These are phyloP conservation scores for Pestalotiopsis sp. DNA, from an alignment of 2,329 filamentous ascomycete species.

Conservation along the genomic window DNA sequence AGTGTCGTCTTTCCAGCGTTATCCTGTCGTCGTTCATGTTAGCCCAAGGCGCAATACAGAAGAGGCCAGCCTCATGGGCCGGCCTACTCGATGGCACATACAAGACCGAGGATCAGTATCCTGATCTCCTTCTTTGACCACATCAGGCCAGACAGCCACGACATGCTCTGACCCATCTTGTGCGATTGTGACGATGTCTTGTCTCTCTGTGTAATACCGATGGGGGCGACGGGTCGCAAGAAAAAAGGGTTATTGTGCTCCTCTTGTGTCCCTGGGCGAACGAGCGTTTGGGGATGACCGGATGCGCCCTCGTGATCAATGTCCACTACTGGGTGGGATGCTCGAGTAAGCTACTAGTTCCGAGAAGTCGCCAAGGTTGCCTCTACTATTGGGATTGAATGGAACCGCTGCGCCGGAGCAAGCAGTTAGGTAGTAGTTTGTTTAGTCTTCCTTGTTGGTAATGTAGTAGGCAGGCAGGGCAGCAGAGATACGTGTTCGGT, in stretches of 20 bases:
- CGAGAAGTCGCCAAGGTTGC: slow-evolving; percentile 9
- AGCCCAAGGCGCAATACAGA: slow-evolving; percentile 5
- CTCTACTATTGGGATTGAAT: not conserved
- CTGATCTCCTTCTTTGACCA: slow-evolving; percentile 98
- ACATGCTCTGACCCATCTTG: slow-evolving; percentile 67
- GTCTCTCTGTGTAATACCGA: not conserved
- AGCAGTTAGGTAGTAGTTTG: not conserved
- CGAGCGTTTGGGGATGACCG: not conserved
- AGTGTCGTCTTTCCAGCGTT: slow-evolving; percentile 98
- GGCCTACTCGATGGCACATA: slow-evolving; percentile 50
- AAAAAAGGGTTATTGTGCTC: not conserved
- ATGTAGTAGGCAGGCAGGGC: not conserved
- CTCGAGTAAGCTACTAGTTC: slow-evolving; percentile 9
- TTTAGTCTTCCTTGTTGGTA: not conserved
- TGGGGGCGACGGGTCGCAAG: not conserved
- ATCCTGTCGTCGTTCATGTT: slow-evolving; percentile 60
- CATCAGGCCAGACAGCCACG: slow-evolving; percentile 72
- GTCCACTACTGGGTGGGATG: not conserved
- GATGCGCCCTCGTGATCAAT: slow-evolving; percentile 1
- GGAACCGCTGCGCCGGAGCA: too few species aligned
- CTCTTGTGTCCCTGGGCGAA: not conserved
- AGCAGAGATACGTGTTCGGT: not conserved
- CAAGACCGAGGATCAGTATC: slow-evolving; percentile 91
- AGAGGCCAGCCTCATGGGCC: not conserved
- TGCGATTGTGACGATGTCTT: slow-evolving; percentile 13